Evolutionary conservation across 768 basidiomycete genomes (phyloP), one percentile per base, ranked within the genome.

Genomic region (Amanita pallidorosea): DNA sequence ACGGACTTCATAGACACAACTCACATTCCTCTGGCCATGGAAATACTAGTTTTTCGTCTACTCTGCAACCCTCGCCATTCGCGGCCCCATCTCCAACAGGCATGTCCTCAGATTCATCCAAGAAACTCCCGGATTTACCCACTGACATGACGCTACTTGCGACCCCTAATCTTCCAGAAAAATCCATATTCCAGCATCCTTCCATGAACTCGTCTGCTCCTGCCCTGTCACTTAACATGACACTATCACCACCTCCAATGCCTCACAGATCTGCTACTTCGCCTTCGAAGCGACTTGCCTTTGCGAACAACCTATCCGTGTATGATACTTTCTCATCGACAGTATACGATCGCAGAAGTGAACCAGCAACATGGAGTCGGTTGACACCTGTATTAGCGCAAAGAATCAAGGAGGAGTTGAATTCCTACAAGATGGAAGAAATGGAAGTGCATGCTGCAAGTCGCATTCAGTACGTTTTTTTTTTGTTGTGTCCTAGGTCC

Each of bases 341-440:
- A 29, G 85, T 91, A 54, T 99, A 99, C 68, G 95, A 99, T 68
- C 76, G 96, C 48, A 75, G 93, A 60, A 92, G 90, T 58, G 95
- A 97, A 67, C 92, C 91, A 18, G 94, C 93, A 43, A 98, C 95
- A 23, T 97, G 93, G 83, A 97, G 94, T 68, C 79, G 89, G 36
- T 69, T 99, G 60, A 99, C 96, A 47, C 96, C 95, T 40, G 83
- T 86, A 52, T 72, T 98, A 60, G 95, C 95, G 36, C 91, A 97
- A 73, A 77, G 85, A 59, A 98, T 99, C 67, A 99, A 99, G 76
- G 92, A 95, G 70, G 91, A 95, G 69, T 73, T 99, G 47, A 99
- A 99, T 68, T 91, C 90, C 51, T 98, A 89, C 70, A 98, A 98
- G 76, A 90, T 97, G 88, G 93, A 95, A 68, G 93, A 97, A 71